Evolutionary conservation across 164 flowering plant genomes (phyloP).

Genomic region (Santalum album): DNA sequence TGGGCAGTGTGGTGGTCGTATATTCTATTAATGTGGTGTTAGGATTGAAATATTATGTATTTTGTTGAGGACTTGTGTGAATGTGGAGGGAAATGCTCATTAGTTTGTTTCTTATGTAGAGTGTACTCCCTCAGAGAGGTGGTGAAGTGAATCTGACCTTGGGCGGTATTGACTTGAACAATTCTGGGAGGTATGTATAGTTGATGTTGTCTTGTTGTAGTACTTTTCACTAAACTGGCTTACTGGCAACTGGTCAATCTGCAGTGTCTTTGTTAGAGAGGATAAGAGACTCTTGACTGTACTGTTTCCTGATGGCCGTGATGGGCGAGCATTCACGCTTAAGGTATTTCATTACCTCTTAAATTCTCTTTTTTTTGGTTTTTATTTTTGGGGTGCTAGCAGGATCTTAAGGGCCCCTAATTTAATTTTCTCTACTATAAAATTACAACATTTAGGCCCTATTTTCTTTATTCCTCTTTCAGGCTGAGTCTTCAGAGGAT

Average conservation of each 20-base stretch:
- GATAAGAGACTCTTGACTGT: conserved; percentile 93
- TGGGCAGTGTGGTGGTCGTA: no score
- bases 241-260: conserved; percentile 8
- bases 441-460: neutral
- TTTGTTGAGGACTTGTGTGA: no score
- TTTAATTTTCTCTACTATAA: no score
- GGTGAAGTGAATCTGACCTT: conserved; percentile 96
- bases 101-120: conserved; percentile 34
- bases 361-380: neutral
- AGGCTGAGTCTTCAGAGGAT: conserved; percentile 97
- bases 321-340: conserved; percentile 94
- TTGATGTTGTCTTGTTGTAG: conserved; percentile 1
- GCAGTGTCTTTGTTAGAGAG: conserved; percentile 95
- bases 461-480: conserved; percentile 8
- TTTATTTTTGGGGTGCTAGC: neutral
- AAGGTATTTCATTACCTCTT: conserved; percentile 44
- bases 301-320: conserved; percentile 98
- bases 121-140: conserved; percentile 86
- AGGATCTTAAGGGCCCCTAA: neutral
- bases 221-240: conserved; percentile 6
- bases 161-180: conserved; percentile 97
- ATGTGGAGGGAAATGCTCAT: neutral
- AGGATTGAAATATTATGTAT: no score
- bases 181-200: conserved; percentile 81
- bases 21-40: no score